Base-by-base conservation (phyloP, 352 stramenopile species). In the Phytophthora sp. region DNA sequence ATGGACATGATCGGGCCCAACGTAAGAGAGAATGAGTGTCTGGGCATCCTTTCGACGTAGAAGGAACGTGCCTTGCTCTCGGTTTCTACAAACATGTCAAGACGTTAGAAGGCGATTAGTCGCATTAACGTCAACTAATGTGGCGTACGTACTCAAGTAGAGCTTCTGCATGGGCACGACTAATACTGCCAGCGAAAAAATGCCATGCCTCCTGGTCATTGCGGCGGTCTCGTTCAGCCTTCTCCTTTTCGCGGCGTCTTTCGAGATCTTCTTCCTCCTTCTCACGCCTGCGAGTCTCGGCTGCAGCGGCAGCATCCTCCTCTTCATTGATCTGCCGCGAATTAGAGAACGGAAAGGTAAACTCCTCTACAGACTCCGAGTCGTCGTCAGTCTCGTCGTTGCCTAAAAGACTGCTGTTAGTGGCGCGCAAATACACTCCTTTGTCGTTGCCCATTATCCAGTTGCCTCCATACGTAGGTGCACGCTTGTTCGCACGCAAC, bases 371-470 rank as follows among this genome's bases (percentile, higher is more conserved):
- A 13, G 79, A 79, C 45, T 74, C 67, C 15, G 75, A 72, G 42
- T 91, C 82, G 39, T 91, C 78, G 17, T 87, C 77, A 6, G 79
- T 87, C 65, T 85, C 77, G 24, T 87, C 76, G 30, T 82, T 75
- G 5, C 77, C 77, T 11, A 93, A 65, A n/a, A 93, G 57, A 39
- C 80, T 90, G 43, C 87, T 82, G 43, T 85, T 82, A 7, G 82
- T 92, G 12, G 85, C 77, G n/a, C 74, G 72, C 35, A 92, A 43
- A 39, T 92, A 92, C 37, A 91, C 72, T 4, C 84, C 84, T 43
- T 92, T 92, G 28, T 92, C 69, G 15, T 78, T 78, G n/a, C 87
- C 87, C 27, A 95, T 54, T 39, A 95, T 91, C 87, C 87, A 95
- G 41, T 85, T 88, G 18, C 81, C 80, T 0, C 84, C 87, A 54